Percentiles rank a stretch among this genome's conserved stretches.
Evolutionary conservation across 129 eudicot species (phyloP).

Genomic region (Solidago caesia): DNA sequence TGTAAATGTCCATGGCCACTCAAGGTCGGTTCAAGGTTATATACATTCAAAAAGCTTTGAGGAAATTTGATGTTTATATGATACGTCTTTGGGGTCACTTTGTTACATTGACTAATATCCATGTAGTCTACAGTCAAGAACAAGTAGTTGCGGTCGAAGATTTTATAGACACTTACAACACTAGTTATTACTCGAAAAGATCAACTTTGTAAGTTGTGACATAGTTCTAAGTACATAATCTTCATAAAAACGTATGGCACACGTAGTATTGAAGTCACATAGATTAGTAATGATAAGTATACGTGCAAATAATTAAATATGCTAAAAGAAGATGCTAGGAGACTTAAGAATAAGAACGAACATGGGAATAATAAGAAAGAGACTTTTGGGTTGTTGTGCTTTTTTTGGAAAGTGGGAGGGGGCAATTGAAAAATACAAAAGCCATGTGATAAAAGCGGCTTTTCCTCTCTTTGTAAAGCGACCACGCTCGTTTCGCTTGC

Average conservation of each 20-base stretch:
- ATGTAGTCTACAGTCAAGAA: too few species aligned
- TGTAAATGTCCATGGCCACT: too few species aligned
- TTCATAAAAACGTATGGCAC: constrained; percentile 14
- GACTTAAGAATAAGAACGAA: constrained; percentile 6
- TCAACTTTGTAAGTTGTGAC: background rate
- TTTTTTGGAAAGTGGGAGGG: constrained; percentile 35
- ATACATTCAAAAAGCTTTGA: too few species aligned
- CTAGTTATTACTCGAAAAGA: background rate
- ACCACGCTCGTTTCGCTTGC: constrained; percentile 87
- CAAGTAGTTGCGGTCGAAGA: too few species aligned
- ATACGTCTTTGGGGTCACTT: too few species aligned
- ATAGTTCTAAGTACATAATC: background rate
- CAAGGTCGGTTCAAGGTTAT: too few species aligned
- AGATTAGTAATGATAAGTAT: constrained; percentile 16
- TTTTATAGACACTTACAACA: too few species aligned
- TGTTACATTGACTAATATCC: too few species aligned
- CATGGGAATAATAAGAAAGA: constrained; percentile 31
- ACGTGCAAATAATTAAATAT: constrained; percentile 15
- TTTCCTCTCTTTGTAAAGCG: constrained; percentile 54
- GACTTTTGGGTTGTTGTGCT: constrained; percentile 37
- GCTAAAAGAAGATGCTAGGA: background rate
- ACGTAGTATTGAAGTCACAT: constrained; percentile 15
- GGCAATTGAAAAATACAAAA: constrained; percentile 34
- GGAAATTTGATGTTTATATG: too few species aligned
- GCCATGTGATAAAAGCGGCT: constrained; percentile 80